Conservation (phyloP, 768 basidiomycete species). For the Phanerochaete sordida region DNA sequence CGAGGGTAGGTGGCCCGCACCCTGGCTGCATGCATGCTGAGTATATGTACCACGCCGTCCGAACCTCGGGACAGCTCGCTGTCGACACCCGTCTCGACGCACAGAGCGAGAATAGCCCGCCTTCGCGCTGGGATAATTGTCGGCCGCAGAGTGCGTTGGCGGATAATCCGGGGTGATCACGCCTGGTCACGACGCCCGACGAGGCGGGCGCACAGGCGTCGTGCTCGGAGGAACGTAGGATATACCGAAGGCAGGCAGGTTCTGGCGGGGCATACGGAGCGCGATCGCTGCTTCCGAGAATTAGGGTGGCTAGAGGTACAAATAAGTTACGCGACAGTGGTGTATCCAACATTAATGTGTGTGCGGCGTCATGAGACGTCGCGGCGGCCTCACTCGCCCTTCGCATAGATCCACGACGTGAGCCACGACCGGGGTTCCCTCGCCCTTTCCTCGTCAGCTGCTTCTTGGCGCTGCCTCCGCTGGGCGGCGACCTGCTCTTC, state of each 20-base stretch:
- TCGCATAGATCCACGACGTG: slow-evolving; percentile 64
- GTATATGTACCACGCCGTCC: slow-evolving; percentile 10
- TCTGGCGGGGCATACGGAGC: neutral
- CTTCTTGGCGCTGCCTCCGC: slow-evolving; percentile 52
- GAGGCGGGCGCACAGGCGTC: slow-evolving; percentile 12
- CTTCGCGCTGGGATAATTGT: slow-evolving; percentile 11
- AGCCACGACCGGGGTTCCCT: slow-evolving; percentile 53
- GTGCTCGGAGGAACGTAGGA: slow-evolving; percentile 21
- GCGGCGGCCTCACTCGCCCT: slow-evolving; percentile 6
- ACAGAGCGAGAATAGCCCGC: slow-evolving; percentile 8
- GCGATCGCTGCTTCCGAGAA: slow-evolving; percentile 12
- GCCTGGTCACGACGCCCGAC: slow-evolving; percentile 20
- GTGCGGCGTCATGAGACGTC: slow-evolving; percentile 7
- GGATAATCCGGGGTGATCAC: slow-evolving; percentile 8
- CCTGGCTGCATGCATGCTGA: neutral
- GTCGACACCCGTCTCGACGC: neutral
- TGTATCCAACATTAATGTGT: neutral
- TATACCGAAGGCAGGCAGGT: slow-evolving; percentile 8
- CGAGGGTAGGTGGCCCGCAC: neutral
- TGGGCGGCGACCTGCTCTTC: slow-evolving; percentile 61
- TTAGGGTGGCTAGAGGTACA: slow-evolving; percentile 7
- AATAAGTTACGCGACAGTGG: neutral
- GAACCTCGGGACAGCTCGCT: slow-evolving; percentile 5
- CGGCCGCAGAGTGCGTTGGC: neutral
- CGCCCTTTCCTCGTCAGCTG: slow-evolving; percentile 45